These are phyloP conservation scores for Aspergillus nidulans DNA, from an alignment of 495 filamentous ascomycete genomes.

Conservation along the genomic window DNA sequence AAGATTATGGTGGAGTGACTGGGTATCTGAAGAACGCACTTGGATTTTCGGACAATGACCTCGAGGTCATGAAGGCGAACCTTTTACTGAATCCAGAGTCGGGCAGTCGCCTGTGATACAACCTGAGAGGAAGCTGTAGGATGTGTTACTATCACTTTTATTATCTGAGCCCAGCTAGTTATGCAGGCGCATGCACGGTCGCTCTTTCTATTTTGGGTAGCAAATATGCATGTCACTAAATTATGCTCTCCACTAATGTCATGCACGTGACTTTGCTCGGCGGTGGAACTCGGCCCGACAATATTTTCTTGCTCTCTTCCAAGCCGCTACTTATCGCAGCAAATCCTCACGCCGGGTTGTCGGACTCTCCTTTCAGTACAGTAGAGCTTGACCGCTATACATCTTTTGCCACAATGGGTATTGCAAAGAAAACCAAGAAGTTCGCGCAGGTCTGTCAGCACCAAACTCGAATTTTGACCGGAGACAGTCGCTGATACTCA, in stretches of 20 bases:
- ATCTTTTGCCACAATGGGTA: conserved; percentile 46
- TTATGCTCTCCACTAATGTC: neutral
- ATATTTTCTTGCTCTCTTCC: neutral
- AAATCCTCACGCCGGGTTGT: neutral
- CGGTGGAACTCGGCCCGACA: neutral
- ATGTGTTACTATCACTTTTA: neutral
- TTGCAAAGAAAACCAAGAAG: conserved; percentile 61
- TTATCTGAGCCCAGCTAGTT: neutral
- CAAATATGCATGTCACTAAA: neutral
- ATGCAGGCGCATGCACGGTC: neutral
- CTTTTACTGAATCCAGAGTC: neutral
- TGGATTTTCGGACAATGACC: conserved; percentile 1
- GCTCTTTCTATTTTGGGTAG: neutral
- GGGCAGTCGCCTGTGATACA: neutral
- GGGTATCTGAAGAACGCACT: conserved; percentile 2
- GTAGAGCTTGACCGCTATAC: too few species aligned
- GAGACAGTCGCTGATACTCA: neutral
- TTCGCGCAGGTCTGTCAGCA: conserved; percentile 42
- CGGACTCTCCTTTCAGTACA: neutral
- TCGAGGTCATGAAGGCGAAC: neutral
- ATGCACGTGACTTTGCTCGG: neutral
- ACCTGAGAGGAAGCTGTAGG: neutral
- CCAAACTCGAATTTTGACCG: neutral
- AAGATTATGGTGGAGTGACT: conserved; percentile 1
- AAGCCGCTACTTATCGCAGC: neutral